phyloP scores from a whole-genome alignment of 768 basidiomycete genomes.

The Boletus speciosus region DNA sequence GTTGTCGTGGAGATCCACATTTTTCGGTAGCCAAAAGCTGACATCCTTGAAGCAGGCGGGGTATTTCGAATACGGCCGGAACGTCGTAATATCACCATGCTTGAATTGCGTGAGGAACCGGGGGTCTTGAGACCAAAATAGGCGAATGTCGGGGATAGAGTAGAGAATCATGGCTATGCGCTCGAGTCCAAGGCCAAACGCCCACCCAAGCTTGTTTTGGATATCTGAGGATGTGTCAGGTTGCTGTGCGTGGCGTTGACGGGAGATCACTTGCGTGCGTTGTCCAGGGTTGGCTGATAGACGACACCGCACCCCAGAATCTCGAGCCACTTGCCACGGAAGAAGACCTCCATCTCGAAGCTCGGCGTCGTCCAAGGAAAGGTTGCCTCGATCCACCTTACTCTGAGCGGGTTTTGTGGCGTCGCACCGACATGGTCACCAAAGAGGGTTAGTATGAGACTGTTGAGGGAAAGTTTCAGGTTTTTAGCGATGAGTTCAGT shows the following conservation, averaged over 20 bases:
- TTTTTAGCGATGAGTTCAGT: constrained; percentile 77
- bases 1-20: constrained; percentile 76
- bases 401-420: constrained; percentile 68
- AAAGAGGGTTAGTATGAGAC: constrained; percentile 79
- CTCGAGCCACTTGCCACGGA: constrained; percentile 94
- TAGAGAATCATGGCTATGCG: constrained; percentile 97
- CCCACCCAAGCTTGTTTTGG: constrained; percentile 88
- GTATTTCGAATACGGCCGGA: constrained; percentile 90
- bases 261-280: constrained; percentile 60
- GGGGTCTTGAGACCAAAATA: constrained; percentile 92
- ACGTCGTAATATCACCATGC: constrained; percentile 70
- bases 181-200: constrained; percentile 95
- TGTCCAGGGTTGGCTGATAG: constrained; percentile 81
- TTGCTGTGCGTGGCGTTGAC: background rate
- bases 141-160: constrained; percentile 93
- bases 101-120: constrained; percentile 88
- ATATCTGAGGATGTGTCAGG: constrained; percentile 49
- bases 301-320: constrained; percentile 94
- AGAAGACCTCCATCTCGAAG: constrained; percentile 97
- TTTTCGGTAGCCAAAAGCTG: constrained; percentile 83
- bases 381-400: constrained; percentile 97
- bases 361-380: constrained; percentile 98
- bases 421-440: constrained; percentile 51
- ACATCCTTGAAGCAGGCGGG: constrained; percentile 93
- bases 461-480: constrained; percentile 86